Evolutionary conservation across 495 filamentous ascomycete genomes (phyloP).

Genomic region (Podospora bellae-mahoneyi): DNA sequence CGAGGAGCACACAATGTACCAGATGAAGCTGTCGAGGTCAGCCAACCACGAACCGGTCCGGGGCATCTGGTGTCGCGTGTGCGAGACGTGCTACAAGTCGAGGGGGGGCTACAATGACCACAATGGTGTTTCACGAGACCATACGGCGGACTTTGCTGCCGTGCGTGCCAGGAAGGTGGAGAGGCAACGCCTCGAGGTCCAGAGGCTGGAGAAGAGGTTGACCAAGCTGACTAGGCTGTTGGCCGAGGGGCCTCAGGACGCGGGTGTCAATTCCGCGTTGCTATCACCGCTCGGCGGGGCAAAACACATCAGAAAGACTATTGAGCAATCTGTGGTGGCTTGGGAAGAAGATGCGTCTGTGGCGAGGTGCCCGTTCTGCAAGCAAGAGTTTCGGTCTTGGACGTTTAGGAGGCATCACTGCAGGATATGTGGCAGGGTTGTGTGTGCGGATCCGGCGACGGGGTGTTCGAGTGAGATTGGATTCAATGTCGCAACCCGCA

Average conservation of each 20-base stretch:
- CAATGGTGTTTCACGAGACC: constrained; percentile 64
- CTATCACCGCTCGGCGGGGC: constrained; percentile 40
- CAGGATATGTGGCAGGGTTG: constrained; percentile 84
- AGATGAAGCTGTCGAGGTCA: constrained; percentile 92
- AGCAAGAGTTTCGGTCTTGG: constrained; percentile 88
- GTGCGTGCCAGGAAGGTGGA: constrained; percentile 76
- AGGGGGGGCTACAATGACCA: constrained; percentile 94
- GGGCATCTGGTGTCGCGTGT: constrained; percentile 91
- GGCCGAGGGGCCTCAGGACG: constrained; percentile 63
- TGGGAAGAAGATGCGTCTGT: constrained; percentile 93
- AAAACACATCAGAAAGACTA: constrained; percentile 63
- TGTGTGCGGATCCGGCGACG: constrained; percentile 82
- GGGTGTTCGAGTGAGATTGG: constrained; percentile 81
- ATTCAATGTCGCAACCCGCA: constrained; percentile 68
- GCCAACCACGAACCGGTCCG: constrained; percentile 89
- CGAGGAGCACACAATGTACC: constrained; percentile 98
- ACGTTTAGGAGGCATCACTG: constrained; percentile 91
- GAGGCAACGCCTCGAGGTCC: constrained; percentile 77
- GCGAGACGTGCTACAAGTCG: constrained; percentile 97
- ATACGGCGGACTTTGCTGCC: constrained; percentile 62
- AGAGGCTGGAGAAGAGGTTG: constrained; percentile 82
- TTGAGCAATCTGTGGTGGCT: constrained; percentile 88
- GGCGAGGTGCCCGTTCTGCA: constrained; percentile 81
- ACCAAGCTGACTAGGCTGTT: constrained; percentile 86
- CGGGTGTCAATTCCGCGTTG: constrained; percentile 29